Conservation (phyloP, 2,329 filamentous ascomycete species). For the Ilyonectria mors-panacis region DNA sequence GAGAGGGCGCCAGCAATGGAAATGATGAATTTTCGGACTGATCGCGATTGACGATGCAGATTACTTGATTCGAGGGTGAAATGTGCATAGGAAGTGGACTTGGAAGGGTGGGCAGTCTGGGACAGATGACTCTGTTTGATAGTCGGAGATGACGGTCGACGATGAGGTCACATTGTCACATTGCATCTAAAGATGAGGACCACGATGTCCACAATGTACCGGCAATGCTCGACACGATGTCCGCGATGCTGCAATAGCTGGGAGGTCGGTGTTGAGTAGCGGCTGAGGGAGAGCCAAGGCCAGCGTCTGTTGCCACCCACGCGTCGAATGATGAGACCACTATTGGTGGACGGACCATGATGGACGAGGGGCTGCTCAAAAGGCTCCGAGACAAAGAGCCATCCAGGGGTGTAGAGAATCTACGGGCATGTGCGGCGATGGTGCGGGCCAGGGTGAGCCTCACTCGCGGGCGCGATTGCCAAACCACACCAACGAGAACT, state of each 20-base stretch:
- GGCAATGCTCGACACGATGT: neutral
- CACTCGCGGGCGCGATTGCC: neutral
- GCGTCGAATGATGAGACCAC: constrained; percentile 24
- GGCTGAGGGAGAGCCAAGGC: constrained; percentile 25
- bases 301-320: constrained; percentile 27
- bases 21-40: constrained; percentile 12
- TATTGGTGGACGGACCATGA: constrained; percentile 31
- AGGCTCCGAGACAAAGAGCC: constrained; percentile 9
- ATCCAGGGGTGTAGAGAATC: neutral
- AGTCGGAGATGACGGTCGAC: neutral
- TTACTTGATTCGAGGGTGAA: constrained; percentile 21
- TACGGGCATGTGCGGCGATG: neutral
- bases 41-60: constrained; percentile 11
- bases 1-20: constrained; percentile 30
- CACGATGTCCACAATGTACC: constrained; percentile 12
- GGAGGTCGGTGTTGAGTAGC: neutral
- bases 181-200: constrained; percentile 21
- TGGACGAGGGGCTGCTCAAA: constrained; percentile 1
- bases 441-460: neutral
- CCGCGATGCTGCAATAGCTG: neutral
- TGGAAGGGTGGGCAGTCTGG: neutral
- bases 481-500: neutral
- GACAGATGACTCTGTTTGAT: neutral
- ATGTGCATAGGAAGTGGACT: constrained; percentile 12
- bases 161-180: neutral